phyloP scores from a whole-genome alignment of 495 filamentous ascomycete species.

The Physcia stellaris region DNA sequence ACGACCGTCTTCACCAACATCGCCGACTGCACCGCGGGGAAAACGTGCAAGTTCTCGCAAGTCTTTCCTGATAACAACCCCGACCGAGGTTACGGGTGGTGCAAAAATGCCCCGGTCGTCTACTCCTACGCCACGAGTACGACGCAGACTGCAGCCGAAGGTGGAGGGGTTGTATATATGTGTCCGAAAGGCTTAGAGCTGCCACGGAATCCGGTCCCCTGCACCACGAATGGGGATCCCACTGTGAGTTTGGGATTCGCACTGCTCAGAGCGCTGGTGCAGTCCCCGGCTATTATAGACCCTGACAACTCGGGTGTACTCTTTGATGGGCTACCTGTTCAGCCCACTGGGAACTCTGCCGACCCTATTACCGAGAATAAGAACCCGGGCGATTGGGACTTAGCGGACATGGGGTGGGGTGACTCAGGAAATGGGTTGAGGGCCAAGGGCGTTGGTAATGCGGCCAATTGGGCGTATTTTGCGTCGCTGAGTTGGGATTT shows the following conservation, averaged over 20 bases:
- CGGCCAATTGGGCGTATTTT: constrained; percentile 1
- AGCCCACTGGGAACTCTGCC: background rate
- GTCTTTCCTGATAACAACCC: background rate
- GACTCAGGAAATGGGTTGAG: background rate
- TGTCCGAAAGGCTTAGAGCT: background rate
- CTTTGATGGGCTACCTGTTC: background rate
- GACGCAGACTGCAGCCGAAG: background rate
- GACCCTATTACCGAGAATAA: background rate
- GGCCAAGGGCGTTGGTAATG: background rate
- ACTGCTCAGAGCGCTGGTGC: background rate
- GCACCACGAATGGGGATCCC: background rate
- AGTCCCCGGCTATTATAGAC: background rate
- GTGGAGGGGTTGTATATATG: background rate
- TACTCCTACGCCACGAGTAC: background rate
- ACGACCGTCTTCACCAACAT: background rate
- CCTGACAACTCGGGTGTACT: background rate
- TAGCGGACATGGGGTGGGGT: background rate
- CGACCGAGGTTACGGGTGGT: background rate
- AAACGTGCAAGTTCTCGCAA: background rate
- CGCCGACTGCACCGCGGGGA: background rate
- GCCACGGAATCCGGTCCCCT: background rate
- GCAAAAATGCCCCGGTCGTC: background rate
- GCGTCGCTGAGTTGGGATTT: constrained; percentile 3
- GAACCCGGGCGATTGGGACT: background rate
- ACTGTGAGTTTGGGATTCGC: background rate